Percentiles rank a stretch among this genome's conserved stretches.
phyloP scores from a whole-genome alignment of 257 asterid genomes.

The Knoxia roxburghii region DNA sequence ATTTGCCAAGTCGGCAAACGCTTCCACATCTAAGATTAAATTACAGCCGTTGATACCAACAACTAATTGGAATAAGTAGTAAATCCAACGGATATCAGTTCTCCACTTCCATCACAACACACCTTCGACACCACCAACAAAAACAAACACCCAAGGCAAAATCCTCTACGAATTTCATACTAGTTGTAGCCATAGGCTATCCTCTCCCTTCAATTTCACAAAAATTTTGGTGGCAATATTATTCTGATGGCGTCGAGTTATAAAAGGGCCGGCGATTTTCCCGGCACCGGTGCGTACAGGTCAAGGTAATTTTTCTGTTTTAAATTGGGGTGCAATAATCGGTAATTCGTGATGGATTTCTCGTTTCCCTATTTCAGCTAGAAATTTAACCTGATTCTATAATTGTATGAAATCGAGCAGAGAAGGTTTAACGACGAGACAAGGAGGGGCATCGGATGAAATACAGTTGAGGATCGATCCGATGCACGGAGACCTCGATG shows the following conservation, averaged over 20 bases:
- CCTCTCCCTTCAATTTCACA: not conserved
- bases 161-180: too few relatives aligned
- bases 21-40: too few relatives aligned
- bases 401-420: constrained; percentile 17
- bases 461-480: constrained; percentile 85
- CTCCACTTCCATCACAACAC: too few relatives aligned
- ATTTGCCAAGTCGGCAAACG: too few relatives aligned
- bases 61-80: too few relatives aligned
- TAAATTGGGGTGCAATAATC: constrained; percentile 1
- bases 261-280: constrained; percentile 28
- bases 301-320: constrained; percentile 69
- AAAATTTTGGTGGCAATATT: not conserved
- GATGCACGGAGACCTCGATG: constrained; percentile 65
- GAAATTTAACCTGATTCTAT: not conserved
- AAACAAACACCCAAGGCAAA: too few relatives aligned
- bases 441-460: constrained; percentile 62
- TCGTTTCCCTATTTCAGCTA: not conserved
- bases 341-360: not conserved
- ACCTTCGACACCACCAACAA: too few relatives aligned
- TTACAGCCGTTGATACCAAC: too few relatives aligned
- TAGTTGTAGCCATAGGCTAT: not conserved
- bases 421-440: constrained; percentile 76
- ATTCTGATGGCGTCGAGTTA: constrained; percentile 23
- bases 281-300: constrained; percentile 54
- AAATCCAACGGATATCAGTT: too few relatives aligned